Evolutionary conservation across 2,329 filamentous ascomycete species (phyloP), one percentile per base, ranked within the genome.

Genomic region (Didymella lethalis): DNA sequence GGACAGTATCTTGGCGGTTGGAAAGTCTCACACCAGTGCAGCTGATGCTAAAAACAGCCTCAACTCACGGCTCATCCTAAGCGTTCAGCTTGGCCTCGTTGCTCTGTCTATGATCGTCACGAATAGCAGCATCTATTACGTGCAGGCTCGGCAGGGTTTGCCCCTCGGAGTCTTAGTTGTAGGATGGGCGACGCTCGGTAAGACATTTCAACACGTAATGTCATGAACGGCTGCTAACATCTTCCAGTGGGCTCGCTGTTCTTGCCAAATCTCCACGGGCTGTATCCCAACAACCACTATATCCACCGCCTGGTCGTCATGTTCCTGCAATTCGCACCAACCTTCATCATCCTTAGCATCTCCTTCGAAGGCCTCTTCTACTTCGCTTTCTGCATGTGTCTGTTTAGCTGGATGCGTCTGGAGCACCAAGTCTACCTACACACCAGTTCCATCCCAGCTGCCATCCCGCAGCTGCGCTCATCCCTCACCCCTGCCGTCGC

Each of bases 281-380:
- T 96, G 2, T 88, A 91, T 64, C 90, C 92, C 1, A 95, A 92
- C 75, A 90, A 84, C 66, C 89, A 97, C 78, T 97, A 98, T 76
- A 86, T 98, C 66, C 93, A 98, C 76, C 89, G 93, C 25, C 82
- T 99, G 4, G 85, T 93, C 65, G 86, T 96, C 67, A 88, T 97
- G 53, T 99, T 98, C 80, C 83, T 99, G 48, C 91, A 93, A 5
- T 98, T 96, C 74, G 90, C 94, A 0, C 95, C 95, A 0, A 90
- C 90, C 1, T 99, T 98, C 78, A 90, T 99, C 73, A 94, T 99
- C 70, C 86, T 99, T 49, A 96, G 93, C 7, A 97, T 98, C 68
- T 97, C 94, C 0, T 99, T 96, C 79, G 95, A 99, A 77, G 94
- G 94, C 0, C 84, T 99, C 2, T 99, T 99, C 77, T 99, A 98